Conservation (phyloP, 371 early-diverging fungal species). For the Apophysomyces elegans region DNA sequence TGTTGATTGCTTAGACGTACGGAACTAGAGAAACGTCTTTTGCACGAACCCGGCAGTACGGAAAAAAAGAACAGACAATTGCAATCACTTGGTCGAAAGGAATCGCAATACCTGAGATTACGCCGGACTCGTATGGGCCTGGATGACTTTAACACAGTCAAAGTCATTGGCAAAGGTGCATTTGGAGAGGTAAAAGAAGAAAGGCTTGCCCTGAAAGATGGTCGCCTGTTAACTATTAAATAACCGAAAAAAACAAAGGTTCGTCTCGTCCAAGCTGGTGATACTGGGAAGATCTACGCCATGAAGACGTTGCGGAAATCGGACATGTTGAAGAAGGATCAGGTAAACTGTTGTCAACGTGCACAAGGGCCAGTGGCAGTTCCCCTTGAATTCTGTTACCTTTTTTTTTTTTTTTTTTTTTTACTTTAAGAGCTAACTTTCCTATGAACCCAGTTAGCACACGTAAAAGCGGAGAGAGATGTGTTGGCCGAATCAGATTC, state of each 20-base stretch:
- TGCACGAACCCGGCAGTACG: slow-evolving; percentile 78
- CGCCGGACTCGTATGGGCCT: slow-evolving; percentile 91
- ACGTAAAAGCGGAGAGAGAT: slow-evolving; percentile 97
- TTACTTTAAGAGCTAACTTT: slow-evolving; percentile 31
- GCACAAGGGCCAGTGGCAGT: neutral
- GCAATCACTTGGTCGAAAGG: slow-evolving; percentile 81
- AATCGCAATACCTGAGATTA: slow-evolving; percentile 92
- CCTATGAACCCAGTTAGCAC: slow-evolving; percentile 61
- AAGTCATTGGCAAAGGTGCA: slow-evolving; percentile 99
- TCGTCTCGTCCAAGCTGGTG: slow-evolving; percentile 92
- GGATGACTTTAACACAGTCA: slow-evolving; percentile 94
- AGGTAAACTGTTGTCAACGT: slow-evolving; percentile 53
- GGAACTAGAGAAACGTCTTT: slow-evolving; percentile 80
- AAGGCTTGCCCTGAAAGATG: neutral
- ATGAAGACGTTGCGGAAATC: slow-evolving; percentile 96
- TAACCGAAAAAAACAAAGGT: slow-evolving; percentile 56
- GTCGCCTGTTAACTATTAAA: neutral
- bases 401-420: neutral
- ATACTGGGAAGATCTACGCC: slow-evolving; percentile 97
- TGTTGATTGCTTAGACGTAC: slow-evolving; percentile 55
- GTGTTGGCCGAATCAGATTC: slow-evolving; percentile 96
- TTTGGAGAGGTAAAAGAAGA: slow-evolving; percentile 89
- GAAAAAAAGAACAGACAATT: slow-evolving; percentile 89
- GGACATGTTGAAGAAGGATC: slow-evolving; percentile 98
- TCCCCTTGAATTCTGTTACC: neutral